These are phyloP conservation scores for Pichia norvegensis DNA, from an alignment of 1,139 yeast genomes.

Conservation along the genomic window DNA sequence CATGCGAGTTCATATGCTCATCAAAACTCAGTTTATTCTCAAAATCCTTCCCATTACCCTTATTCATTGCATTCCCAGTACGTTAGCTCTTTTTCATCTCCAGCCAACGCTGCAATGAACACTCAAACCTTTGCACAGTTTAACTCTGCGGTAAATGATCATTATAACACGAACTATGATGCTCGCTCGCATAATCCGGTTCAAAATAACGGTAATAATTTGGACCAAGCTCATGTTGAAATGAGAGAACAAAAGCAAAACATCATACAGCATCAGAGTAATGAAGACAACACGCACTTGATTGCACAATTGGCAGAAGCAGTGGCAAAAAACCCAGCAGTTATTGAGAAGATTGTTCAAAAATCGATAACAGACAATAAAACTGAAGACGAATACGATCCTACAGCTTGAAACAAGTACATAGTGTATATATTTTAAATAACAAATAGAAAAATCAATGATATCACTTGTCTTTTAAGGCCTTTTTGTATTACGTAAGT, in stretches of 20 bases:
- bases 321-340: constrained; percentile 8
- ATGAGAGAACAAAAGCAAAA: no score
- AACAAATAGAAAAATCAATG: no score
- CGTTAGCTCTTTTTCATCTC: neutral
- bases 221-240: constrained; percentile 13
- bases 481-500: no score
- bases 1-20: no score
- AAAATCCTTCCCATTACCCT: neutral
- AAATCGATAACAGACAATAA: neutral
- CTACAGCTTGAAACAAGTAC: neutral
- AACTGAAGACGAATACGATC: constrained; percentile 12
- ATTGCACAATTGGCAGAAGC: constrained; percentile 16
- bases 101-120: neutral
- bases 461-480: no score
- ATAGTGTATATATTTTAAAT: no score
- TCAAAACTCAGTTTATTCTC: neutral
- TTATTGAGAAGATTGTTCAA: constrained; percentile 1
- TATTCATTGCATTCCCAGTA: neutral
- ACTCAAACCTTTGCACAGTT: neutral
- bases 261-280: neutral
- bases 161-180: neutral
- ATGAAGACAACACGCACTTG: constrained; percentile 7
- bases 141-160: neutral
- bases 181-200: no score
- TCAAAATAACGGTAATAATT: neutral